Evolutionary conservation across 1,139 yeast genomes (phyloP).

Genomic region (Suhomyces terraborum): DNA sequence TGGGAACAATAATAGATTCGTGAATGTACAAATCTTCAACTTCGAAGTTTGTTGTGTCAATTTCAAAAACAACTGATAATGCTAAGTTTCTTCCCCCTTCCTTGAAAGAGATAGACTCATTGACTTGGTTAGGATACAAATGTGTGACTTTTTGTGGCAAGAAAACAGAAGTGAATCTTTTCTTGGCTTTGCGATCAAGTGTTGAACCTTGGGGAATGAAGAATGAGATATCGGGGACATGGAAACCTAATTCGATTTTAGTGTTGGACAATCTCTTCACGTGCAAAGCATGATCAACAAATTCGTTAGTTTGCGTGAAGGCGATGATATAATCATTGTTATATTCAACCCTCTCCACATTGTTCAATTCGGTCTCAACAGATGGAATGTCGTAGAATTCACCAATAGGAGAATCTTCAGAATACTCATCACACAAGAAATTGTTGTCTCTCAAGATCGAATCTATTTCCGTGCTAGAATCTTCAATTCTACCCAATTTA

Average conservation of each 20-base stretch:
- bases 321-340: conserved; percentile 66
- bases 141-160: conserved; percentile 78
- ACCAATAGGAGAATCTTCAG: conserved; percentile 38
- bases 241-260: conserved; percentile 74
- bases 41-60: conserved; percentile 72
- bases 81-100: conserved; percentile 66
- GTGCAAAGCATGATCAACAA: conserved; percentile 80
- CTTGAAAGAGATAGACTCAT: conserved; percentile 61
- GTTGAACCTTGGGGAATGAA: conserved; percentile 71
- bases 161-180: conserved; percentile 86
- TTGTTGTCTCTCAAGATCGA: conserved; percentile 92
- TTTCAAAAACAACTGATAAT: conserved; percentile 78
- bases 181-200: conserved; percentile 86
- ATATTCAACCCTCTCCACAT: conserved; percentile 56
- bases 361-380: conserved; percentile 36
- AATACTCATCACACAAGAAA: conserved; percentile 84
- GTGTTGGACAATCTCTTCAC: conserved; percentile 60
- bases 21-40: conserved; percentile 79
- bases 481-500: conserved; percentile 80
- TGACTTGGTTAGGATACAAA: conserved; percentile 68
- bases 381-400: conserved; percentile 42
- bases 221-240: conserved; percentile 76
- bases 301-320: conserved; percentile 58
- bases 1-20: conserved; percentile 69
- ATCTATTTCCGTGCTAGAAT: conserved; percentile 77